A percentile compares a stretch with the other conserved stretches of the same genome.
phyloP scores from a whole-genome alignment of 345 rosid genomes.

The Arabidopsis arenosa region DNA sequence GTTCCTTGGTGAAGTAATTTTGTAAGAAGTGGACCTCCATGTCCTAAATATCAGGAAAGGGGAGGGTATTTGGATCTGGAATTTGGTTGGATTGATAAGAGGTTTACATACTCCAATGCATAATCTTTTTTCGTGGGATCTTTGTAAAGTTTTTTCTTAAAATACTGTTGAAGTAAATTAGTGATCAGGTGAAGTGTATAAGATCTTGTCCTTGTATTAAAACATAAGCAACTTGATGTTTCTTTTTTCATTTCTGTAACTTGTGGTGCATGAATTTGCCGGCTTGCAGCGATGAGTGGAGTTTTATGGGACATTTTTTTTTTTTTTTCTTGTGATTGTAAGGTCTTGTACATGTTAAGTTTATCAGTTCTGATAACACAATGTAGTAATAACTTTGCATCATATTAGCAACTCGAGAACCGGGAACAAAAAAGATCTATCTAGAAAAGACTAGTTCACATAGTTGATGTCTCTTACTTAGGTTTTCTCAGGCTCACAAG shows the following conservation, averaged over 20 bases:
- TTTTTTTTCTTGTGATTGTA: constrained; percentile 20
- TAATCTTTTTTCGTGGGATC: constrained; percentile 9
- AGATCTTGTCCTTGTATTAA: constrained; percentile 25
- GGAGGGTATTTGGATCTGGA: constrained; percentile 25
- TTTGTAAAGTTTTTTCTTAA: background rate
- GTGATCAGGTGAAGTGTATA: constrained; percentile 35
- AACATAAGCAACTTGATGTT: constrained; percentile 34
- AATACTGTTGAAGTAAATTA: background rate
- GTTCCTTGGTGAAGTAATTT: constrained; percentile 1
- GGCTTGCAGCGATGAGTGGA: background rate
- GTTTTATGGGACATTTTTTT: constrained; percentile 9
- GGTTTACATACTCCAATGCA: constrained; percentile 40
- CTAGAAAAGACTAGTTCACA: background rate
- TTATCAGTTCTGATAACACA: background rate
- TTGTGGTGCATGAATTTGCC: background rate
- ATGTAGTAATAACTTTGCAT: background rate
- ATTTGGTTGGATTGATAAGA: constrained; percentile 12
- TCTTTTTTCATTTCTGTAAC: constrained; percentile 1
- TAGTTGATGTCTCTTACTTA: constrained; percentile 20
- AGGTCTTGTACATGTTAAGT: constrained; percentile 8
- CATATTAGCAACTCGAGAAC: constrained; percentile 3
- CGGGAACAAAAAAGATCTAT: background rate
- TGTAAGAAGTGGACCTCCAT: constrained; percentile 29
- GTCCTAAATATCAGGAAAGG: constrained; percentile 20
- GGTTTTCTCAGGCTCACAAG: constrained; percentile 7